Evolutionary conservation across 1,139 yeast genomes (phyloP), one percentile per base, ranked within the genome.

Genomic region (Blastobotrys petasosporus): DNA sequence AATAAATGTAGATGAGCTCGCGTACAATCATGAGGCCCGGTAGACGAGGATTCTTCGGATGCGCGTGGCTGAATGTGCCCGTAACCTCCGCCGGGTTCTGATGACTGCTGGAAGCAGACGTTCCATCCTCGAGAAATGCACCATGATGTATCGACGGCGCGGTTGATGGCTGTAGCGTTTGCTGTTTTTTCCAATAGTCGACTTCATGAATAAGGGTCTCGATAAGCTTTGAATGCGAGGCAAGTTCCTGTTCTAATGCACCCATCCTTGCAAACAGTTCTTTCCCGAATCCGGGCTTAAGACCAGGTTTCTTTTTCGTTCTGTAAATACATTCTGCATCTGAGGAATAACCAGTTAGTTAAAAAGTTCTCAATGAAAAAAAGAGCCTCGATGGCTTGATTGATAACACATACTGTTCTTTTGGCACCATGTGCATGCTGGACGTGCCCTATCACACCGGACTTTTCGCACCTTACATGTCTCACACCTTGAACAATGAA

Each of bases 261-360:
- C 48, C 47, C 25, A 54, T 42, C 34, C 57, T 39, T 15, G 48
- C 52, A 11, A 42, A 41, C 34, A 54, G 50, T 37, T 50, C 49
- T 39, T 52, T 54, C 7, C 58, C 58, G 39, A 50, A 55, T 20
- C 58, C 58, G 1, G 52, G 52, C 30, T 51, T 49, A 32, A 55
- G 44, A 7, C 58, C 58, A 1, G 58, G 58, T 33, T 53, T 55
- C 37, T 48, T 45, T 38, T 53, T 55, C 12, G 44, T 46, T 13
- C 45, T 41, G 32, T 55, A 55, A 2, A 48, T 44, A 36, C 58
- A 55, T 28, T 52, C 53, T 11, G 44, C 32, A 30, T 41, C 55
- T 53, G 20, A 11, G 13, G 15, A 29, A 17, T 17, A 17, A 4
- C 42, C 17, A 12, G 10, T 39, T 11, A n/a, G 16, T 20, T n/a